phyloP scores from a whole-genome alignment of 805 yeast genomes.

The Saturnispora diversa region DNA sequence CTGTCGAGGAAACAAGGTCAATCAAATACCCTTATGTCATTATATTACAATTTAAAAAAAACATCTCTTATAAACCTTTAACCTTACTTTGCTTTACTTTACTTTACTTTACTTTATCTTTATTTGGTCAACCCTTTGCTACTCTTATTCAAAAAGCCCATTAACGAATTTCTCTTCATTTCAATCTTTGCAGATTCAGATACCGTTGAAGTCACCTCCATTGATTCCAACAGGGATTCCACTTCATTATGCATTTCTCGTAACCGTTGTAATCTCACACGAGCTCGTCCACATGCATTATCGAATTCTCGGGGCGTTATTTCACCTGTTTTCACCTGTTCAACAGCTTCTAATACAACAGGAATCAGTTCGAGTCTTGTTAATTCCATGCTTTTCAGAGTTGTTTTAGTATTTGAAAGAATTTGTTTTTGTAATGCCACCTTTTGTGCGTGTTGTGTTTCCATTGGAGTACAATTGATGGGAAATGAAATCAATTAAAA shows the following conservation, averaged over 20 bases:
- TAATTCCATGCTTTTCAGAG: conserved; percentile 21
- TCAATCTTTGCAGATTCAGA: conserved; percentile 4
- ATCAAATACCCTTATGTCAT: too few relatives aligned
- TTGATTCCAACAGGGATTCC: conserved; percentile 22
- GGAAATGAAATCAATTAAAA: too few relatives aligned
- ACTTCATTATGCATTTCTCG: conserved; percentile 36
- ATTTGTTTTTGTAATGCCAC: conserved; percentile 5
- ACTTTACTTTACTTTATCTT: conserved; percentile 12
- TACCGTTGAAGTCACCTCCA: conserved; percentile 20
- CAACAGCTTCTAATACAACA: conserved; percentile 33
- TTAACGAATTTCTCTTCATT: conserved; percentile 13
- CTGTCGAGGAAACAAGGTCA: too few relatives aligned
- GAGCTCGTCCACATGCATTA: conserved; percentile 38
- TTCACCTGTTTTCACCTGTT: conserved; percentile 33
- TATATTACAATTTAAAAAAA: too few relatives aligned
- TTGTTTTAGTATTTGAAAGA: neutral
- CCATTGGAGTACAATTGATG: too few relatives aligned
- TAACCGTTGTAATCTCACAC: conserved; percentile 33
- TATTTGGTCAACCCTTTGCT: too few relatives aligned
- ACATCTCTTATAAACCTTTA: too few relatives aligned
- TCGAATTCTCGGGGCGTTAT: conserved; percentile 37
- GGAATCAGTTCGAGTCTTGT: conserved; percentile 33
- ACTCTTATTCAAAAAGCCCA: neutral
- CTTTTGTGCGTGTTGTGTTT: conserved; percentile 1
- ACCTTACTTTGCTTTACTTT: too few relatives aligned